A percentile compares a stretch with the other conserved stretches of the same genome.
These are phyloP conservation scores for Marvania coccoides DNA, from an alignment of 139 green algal genomes.

Conservation along the genomic window DNA sequence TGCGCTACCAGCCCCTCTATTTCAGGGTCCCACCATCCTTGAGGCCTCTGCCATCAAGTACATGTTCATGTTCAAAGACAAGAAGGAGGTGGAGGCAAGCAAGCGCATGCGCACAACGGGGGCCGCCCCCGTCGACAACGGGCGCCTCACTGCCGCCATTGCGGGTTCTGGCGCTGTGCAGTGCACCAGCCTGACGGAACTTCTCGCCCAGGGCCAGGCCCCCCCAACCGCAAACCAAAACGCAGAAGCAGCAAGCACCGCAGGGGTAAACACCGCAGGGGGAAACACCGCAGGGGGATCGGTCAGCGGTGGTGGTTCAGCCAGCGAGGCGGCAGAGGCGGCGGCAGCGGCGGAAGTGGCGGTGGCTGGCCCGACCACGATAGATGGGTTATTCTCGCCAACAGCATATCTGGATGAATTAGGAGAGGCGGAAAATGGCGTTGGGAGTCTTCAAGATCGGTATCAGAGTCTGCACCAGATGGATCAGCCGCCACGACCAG, in stretches of 20 bases:
- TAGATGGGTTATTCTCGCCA: no score
- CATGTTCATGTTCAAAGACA: constrained; percentile 15
- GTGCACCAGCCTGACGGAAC: neutral
- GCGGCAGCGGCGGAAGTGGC: neutral
- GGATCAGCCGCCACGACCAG: neutral
- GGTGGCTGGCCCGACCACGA: neutral
- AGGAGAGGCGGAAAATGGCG: neutral
- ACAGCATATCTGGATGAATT: no score
- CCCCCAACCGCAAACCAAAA: no score
- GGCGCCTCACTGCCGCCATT: neutral
- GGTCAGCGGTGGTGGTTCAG: no score
- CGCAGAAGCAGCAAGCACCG: neutral
- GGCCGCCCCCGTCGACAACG: neutral
- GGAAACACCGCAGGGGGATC: no score
- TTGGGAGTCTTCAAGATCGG: neutral
- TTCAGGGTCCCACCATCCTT: neutral
- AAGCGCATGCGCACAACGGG: constrained; percentile 5
- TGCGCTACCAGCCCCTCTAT: neutral
- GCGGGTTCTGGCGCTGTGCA: neutral
- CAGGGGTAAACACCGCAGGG: neutral
- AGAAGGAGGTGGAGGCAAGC: constrained; percentile 10
- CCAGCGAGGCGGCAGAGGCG: neutral
- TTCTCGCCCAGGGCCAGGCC: neutral
- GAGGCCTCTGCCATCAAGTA: constrained; percentile 14
- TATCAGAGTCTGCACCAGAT: neutral